phyloP scores from a whole-genome alignment of 2,329 filamentous ascomycete species.

The Didymella lethalis region DNA sequence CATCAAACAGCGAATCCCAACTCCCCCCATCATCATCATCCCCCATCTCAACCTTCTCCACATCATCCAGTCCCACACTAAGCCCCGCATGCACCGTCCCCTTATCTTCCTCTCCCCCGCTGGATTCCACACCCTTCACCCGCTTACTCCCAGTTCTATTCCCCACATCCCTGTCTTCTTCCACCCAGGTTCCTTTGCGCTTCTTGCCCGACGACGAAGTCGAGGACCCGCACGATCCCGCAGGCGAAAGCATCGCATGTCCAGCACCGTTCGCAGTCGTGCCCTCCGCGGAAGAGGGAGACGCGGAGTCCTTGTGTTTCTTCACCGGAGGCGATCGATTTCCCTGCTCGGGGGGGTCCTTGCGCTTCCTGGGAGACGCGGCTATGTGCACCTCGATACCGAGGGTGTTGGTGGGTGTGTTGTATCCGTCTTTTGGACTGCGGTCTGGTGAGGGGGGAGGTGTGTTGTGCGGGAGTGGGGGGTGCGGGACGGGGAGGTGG shows the following conservation, averaged over 20 bases:
- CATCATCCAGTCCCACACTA: not conserved
- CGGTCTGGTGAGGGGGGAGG: not conserved
- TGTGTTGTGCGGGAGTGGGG: not conserved
- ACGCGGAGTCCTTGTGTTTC: no score
- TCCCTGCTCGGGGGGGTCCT: no score
- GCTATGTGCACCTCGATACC: not conserved
- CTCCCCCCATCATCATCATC: not conserved
- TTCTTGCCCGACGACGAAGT: constrained; percentile 2
- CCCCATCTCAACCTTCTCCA: not conserved
- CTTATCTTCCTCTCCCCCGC: not conserved
- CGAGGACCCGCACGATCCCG: not conserved
- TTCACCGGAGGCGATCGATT: no score
- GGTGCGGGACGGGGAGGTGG: not conserved
- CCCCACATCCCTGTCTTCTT: not conserved
- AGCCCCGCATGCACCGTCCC: not conserved
- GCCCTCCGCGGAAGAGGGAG: no score
- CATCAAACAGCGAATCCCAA: not conserved
- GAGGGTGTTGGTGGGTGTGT: not conserved
- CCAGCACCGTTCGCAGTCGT: no score
- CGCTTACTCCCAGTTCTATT: not conserved
- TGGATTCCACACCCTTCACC: not conserved
- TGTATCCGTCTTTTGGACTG: not conserved
- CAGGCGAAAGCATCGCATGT: not conserved
- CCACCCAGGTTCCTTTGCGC: not conserved
- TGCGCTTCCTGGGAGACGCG: no score